phyloP scores from a whole-genome alignment of 495 filamentous ascomycete genomes.

The Annulohypoxylon bovei region DNA sequence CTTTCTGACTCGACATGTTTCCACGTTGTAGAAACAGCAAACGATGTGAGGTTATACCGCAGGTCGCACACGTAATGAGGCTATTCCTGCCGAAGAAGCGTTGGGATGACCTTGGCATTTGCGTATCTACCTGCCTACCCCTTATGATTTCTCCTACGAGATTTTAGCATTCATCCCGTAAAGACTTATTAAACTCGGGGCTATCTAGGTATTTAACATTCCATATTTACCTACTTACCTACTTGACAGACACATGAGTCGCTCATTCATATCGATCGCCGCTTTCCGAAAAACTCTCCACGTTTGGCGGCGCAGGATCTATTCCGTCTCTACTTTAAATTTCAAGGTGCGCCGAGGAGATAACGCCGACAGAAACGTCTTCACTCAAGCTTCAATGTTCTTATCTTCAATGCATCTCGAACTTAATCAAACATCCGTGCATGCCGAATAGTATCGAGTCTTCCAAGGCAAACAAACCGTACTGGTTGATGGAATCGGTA shows the following conservation, averaged over 20 bases:
- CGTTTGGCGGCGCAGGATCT: background rate
- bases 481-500: background rate
- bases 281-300: background rate
- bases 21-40: background rate
- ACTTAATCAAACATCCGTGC: background rate
- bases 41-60: background rate
- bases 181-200: background rate
- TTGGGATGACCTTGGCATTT: background rate
- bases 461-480: background rate
- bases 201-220: background rate
- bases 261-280: background rate
- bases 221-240: too few species aligned
- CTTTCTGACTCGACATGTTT: constrained; percentile 10
- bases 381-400: too few species aligned
- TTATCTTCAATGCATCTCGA: too few species aligned
- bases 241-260: background rate
- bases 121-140: background rate
- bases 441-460: background rate
- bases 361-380: too few species aligned
- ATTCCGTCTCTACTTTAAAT: too few species aligned
- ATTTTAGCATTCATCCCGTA: background rate
- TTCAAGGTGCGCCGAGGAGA: too few species aligned
- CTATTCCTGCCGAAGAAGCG: background rate
- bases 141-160: background rate
- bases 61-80: constrained; percentile 2